A percentile compares a stretch with the other conserved stretches of the same genome.
Evolutionary conservation across 1,139 yeast genomes (phyloP).

Genomic region (Candida tunisiensis): DNA sequence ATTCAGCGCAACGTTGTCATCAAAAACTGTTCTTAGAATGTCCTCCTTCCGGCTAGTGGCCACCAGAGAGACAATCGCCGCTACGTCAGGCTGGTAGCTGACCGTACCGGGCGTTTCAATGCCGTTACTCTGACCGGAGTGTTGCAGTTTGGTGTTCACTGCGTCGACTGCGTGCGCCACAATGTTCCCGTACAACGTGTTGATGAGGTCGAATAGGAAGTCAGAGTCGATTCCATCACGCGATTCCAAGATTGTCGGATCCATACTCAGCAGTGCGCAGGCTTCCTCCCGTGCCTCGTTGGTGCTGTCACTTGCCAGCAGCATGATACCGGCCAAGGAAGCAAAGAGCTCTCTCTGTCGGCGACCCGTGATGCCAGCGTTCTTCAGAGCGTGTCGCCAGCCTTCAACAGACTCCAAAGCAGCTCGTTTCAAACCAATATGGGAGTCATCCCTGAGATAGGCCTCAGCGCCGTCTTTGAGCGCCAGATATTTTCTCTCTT

Average conservation of each 20-base stretch:
- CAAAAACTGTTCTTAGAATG: constrained; percentile 19
- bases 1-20: constrained; percentile 20
- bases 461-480: constrained; percentile 16
- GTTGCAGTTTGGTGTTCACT: constrained; percentile 15
- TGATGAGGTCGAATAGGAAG: too few species aligned
- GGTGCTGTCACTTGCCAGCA: constrained; percentile 17
- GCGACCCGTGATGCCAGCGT: constrained; percentile 19
- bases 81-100: constrained; percentile 11
- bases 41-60: constrained; percentile 10
- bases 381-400: constrained; percentile 22
- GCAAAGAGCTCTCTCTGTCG: constrained; percentile 18
- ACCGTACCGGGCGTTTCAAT: constrained; percentile 16
- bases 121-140: constrained; percentile 17
- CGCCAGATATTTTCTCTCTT: constrained; percentile 15
- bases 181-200: constrained; percentile 16
- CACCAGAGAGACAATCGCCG: constrained; percentile 19
- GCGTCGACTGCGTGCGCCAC: constrained; percentile 18
- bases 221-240: too few species aligned
- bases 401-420: constrained; percentile 23
- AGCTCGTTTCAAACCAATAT: constrained; percentile 20
- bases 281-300: constrained; percentile 21
- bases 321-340: constrained; percentile 22
- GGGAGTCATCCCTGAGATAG: constrained; percentile 19
- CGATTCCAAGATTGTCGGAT: constrained; percentile 12
- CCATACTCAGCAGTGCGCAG: constrained; percentile 22